Evolutionary conservation across 371 early-diverging fungal species (phyloP), one percentile per base, ranked within the genome.

Genomic region (Haplosporangium sp.): DNA sequence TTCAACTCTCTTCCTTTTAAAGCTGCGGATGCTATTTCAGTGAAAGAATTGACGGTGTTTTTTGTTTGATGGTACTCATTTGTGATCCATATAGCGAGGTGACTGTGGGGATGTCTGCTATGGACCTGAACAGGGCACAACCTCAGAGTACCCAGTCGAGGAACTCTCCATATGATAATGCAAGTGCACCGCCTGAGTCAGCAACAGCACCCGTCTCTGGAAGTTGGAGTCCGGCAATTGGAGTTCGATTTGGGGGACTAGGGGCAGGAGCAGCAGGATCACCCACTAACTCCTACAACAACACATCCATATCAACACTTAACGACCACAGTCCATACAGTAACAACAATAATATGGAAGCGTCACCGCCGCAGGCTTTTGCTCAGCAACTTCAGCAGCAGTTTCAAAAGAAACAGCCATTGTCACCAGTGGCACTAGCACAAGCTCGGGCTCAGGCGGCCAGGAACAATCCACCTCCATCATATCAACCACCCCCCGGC

Each of bases 171-270:
- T 76, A 76, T 20, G 67, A 66, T 14, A 29, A 54, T 16, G 76
- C 71, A 6, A 76, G 54, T 45, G 77, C 77, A 1, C 77, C 77
- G 11, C 59, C 73, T 0, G 50, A 50, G 6, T 48, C 59, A 21
- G 14, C 55, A 6, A 18, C 21, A 5, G 47, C 56, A 6, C 47
- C 63, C 6, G 23, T 47, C 0, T 36, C 62, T 7, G 70, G 66
- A 12, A 48, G 55, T 55, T 79, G 80, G 80, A 62, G 54, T 12
- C 73, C 80, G 2, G 40, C 14, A 20, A 18, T 72, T 23, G 80
- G 69, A 3, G 65, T 79, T 6, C 68, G 59, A 10, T 79, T 79
- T 67, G 73, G 64, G n/a, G n/a, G n/a, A n/a, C n/a, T n/a, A n/a
- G n/a, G n/a, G n/a, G n/a, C n/a, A n/a, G n/a, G n/a, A n/a, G n/a